Evolutionary conservation across 208 protist species (phyloP).

Genomic region (Acanthamoeba quina): DNA sequence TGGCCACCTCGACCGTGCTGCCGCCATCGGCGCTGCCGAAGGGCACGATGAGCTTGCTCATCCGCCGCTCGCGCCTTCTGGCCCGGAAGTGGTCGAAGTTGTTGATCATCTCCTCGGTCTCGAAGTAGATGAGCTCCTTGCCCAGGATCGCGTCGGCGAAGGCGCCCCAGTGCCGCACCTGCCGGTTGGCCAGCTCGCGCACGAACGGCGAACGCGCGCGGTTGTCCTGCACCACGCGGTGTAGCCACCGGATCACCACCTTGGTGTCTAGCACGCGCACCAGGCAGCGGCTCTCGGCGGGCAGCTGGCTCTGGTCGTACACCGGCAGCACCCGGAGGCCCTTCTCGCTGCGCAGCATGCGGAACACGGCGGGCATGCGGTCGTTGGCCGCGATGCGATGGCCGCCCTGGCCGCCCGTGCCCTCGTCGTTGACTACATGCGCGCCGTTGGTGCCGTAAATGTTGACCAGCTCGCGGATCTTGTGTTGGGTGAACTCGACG

Average conservation of each 20-base stretch:
- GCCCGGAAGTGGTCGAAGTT: constrained; percentile 61
- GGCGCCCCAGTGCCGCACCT: constrained; percentile 52
- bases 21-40: background rate
- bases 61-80: background rate
- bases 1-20: background rate
- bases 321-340: constrained; percentile 57
- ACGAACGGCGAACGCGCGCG: constrained; percentile 11
- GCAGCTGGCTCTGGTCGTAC: constrained; percentile 53
- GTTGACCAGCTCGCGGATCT: constrained; percentile 53
- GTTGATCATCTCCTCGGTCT: constrained; percentile 68
- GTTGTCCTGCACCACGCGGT: constrained; percentile 25
- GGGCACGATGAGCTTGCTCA: constrained; percentile 50
- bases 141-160: constrained; percentile 59
- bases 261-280: constrained; percentile 62
- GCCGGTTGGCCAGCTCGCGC: constrained; percentile 54
- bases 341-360: constrained; percentile 51
- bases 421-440: constrained; percentile 39
- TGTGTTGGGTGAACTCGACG: constrained; percentile 62
- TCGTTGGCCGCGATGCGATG: constrained; percentile 54
- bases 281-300: constrained; percentile 32
- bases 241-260: constrained; percentile 42
- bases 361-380: constrained; percentile 42
- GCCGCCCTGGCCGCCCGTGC: constrained; percentile 18
- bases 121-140: constrained; percentile 68
- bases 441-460: constrained; percentile 52